Conservation (phyloP, 129 eudicot genomes). For the Flaveria trinervia region DNA sequence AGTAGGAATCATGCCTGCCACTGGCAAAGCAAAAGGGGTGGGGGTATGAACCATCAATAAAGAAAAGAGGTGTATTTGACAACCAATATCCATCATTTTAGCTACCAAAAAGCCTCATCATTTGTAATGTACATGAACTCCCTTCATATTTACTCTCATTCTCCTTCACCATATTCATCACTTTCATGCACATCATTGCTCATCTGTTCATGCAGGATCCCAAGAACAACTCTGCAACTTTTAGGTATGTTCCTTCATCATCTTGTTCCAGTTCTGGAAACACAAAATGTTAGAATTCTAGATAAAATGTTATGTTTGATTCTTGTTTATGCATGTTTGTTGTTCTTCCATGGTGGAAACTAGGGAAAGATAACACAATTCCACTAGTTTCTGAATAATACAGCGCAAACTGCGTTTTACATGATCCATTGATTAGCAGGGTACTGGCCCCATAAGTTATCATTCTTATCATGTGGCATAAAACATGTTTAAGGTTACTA, state of each 20-base stretch:
- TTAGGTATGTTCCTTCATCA: constrained; percentile 46
- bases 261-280: neutral
- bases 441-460: neutral
- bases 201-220: constrained; percentile 80
- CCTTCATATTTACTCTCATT: constrained; percentile 32
- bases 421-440: neutral
- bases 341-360: constrained; percentile 8
- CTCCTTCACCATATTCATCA: constrained; percentile 25
- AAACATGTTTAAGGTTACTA: constrained; percentile 13
- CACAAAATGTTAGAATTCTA: neutral
- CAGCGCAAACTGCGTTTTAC: neutral
- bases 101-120: constrained; percentile 38
- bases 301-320: neutral
- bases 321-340: constrained; percentile 15
- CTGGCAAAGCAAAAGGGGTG: constrained; percentile 68
- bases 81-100: constrained; percentile 42
- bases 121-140: constrained; percentile 50
- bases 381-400: neutral
- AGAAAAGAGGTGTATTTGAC: constrained; percentile 44
- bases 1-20: constrained; percentile 56
- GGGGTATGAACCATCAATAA: constrained; percentile 39
- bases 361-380: neutral
- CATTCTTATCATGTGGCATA: neutral
- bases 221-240: constrained; percentile 54
- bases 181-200: constrained; percentile 48